Evolutionary conservation across 352 stramenopile species (phyloP), one percentile per base, ranked within the genome.

Genomic region (Phytopythium sindhum): DNA sequence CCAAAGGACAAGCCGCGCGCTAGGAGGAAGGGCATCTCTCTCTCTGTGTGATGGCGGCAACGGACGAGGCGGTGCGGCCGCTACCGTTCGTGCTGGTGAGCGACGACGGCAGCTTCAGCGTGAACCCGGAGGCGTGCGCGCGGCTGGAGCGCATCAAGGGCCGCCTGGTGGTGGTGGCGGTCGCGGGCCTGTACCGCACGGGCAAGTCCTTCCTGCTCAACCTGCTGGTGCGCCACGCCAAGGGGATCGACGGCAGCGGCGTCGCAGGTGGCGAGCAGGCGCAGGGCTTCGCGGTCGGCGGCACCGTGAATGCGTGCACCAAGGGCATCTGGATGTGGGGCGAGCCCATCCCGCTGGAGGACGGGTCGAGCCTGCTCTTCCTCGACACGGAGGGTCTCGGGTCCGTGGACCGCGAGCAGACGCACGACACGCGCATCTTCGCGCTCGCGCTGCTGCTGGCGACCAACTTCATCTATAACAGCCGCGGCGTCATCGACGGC

Each of bases 311-410:
- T 48, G 89, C 88, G 2, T 97, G 90, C 63, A 97, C 90, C 15
- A 95, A 96, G 61, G 90, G 90, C 57, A 97, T 97, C 61, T 97
- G 90, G 89, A 92, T 97, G 73, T 97, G 90, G 89, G 86, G 88
- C 31, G 63, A 85, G 33, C 88, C 88, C 33, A 81, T 95, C 53
- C 72, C 81, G 41, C 63, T 93, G 44, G 75, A 90, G 44, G 70
- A 90, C 47, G 81, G 78, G 63, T 93, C 86, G 19, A 90, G 68
- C 58, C 69, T 90, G 28, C 48, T 97, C 26, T 95, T 97, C 68
- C 67, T 97, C 41, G 90, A 97, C 65, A 97, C 90, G 7, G 90
- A 97, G 66, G 90, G 90, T 5, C 74, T 97, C 0, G 90, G 89
- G 21, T 94, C 83, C 0, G 72, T 86, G 12, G 83, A 96, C 51